phyloP scores from a whole-genome alignment of 2,329 filamentous ascomycete genomes.

The Fusarium heterosporum region DNA sequence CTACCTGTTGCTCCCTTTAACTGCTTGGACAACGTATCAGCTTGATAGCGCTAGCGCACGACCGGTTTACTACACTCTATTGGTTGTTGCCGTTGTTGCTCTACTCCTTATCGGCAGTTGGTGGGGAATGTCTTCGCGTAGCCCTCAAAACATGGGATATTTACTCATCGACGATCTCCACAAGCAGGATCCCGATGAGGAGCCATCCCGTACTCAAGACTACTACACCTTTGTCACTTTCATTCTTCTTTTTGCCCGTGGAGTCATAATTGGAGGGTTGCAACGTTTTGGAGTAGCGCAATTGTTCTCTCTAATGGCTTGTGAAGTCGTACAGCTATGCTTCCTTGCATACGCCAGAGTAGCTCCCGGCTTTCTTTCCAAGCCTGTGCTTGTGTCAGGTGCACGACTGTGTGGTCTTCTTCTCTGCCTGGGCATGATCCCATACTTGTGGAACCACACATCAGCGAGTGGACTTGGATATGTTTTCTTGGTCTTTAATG shows the following conservation, averaged over 20 bases:
- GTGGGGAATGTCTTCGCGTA: conserved; percentile 45
- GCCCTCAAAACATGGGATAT: conserved; percentile 46
- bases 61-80: conserved; percentile 53
- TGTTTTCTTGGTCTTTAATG: conserved; percentile 73
- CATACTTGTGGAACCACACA: conserved; percentile 71
- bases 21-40: conserved; percentile 79
- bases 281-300: conserved; percentile 30
- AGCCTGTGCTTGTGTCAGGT: conserved; percentile 1
- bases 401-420: conserved; percentile 35
- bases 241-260: conserved; percentile 30
- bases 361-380: conserved; percentile 55
- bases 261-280: conserved; percentile 30
- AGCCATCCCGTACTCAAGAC: conserved; percentile 60
- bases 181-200: conserved; percentile 70
- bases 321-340: conserved; percentile 29
- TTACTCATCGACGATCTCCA: conserved; percentile 63
- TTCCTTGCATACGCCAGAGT: conserved; percentile 66
- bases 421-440: conserved; percentile 59
- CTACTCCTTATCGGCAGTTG: conserved; percentile 43
- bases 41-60: conserved; percentile 52
- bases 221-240: conserved; percentile 49
- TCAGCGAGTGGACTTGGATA: conserved; percentile 78
- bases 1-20: conserved; percentile 78
- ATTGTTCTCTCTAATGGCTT: conserved; percentile 25
- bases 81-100: conserved; percentile 33